Evolutionary conservation across 805 yeast species (phyloP).

Genomic region (Candida ulmi): DNA sequence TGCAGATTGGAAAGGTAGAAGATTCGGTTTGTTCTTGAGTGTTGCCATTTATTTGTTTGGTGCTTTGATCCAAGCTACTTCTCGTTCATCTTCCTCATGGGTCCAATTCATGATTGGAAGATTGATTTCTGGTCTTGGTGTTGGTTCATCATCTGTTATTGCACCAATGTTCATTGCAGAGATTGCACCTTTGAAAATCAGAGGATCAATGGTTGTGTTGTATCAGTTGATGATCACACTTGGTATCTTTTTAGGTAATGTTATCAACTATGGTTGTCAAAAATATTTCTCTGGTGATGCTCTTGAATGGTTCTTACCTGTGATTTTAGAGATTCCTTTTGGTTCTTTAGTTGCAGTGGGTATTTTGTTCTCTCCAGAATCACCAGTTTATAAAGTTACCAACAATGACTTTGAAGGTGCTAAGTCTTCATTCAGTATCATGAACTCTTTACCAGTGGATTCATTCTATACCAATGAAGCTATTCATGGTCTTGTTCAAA

Average conservation of each 20-base stretch:
- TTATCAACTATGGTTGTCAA: slow-evolving; percentile 59
- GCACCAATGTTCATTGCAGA: slow-evolving; percentile 73
- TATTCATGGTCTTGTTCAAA: slow-evolving; percentile 37
- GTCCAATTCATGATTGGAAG: slow-evolving; percentile 61
- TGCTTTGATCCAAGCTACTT: slow-evolving; percentile 52
- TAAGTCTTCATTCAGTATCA: slow-evolving; percentile 41
- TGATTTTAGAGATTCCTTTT: slow-evolving; percentile 44
- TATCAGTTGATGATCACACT: slow-evolving; percentile 66
- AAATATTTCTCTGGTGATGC: slow-evolving; percentile 32
- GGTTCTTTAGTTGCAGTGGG: slow-evolving; percentile 33
- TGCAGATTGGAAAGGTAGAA: slow-evolving; percentile 59
- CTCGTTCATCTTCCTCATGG: slow-evolving; percentile 39
- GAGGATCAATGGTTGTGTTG: slow-evolving; percentile 70
- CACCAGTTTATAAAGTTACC: slow-evolving; percentile 51
- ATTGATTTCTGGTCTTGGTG: slow-evolving; percentile 65
- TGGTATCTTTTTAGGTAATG: slow-evolving; percentile 69
- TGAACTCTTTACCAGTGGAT: slow-evolving; percentile 44
- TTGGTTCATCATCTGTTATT: slow-evolving; percentile 71
- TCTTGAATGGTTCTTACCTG: slow-evolving; percentile 66
- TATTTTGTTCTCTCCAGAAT: slow-evolving; percentile 59
- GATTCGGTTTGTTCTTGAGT: slow-evolving; percentile 46
- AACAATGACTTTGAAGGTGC: slow-evolving; percentile 48
- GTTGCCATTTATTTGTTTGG: slow-evolving; percentile 58
- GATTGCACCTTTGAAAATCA: slow-evolving; percentile 57
- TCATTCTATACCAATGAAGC: slow-evolving; percentile 44